phyloP scores from a whole-genome alignment of 1,284 basidiomycete species.

The Ganoderma lingzhi region DNA sequence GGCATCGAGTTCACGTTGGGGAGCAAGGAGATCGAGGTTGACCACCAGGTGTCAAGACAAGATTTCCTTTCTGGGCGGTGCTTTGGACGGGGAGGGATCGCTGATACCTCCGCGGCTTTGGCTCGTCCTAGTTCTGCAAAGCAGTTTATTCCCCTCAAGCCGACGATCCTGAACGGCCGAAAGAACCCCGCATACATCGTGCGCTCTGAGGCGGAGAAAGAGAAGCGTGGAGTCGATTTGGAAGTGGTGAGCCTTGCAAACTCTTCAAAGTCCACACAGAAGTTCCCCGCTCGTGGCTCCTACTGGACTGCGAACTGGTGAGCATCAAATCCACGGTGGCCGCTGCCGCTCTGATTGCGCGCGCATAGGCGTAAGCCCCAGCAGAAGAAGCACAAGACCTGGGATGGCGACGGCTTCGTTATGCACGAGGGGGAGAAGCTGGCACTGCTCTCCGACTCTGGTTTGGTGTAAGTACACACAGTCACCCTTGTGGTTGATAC shows the following conservation, averaged over 20 bases:
- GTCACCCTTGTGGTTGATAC: constrained; percentile 10
- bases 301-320: constrained; percentile 80
- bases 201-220: constrained; percentile 23
- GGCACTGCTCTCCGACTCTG: constrained; percentile 72
- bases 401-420: constrained; percentile 84
- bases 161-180: constrained; percentile 43
- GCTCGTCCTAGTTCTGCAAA: constrained; percentile 44
- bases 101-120: constrained; percentile 32
- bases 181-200: constrained; percentile 32
- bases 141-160: constrained; percentile 54
- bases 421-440: constrained; percentile 58
- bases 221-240: constrained; percentile 46
- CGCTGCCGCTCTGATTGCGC: not conserved
- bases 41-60: constrained; percentile 58
- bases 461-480: constrained; percentile 61
- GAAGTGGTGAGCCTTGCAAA: constrained; percentile 49
- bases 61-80: constrained; percentile 74
- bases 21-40: constrained; percentile 76
- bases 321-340: not conserved
- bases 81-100: constrained; percentile 52
- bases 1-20: constrained; percentile 68
- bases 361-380: constrained; percentile 76
- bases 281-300: constrained; percentile 37
- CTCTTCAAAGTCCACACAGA: constrained; percentile 32
- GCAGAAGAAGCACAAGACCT: constrained; percentile 85